Conservation (phyloP, 257 asterid genomes). For the Nicotiana knightiana region DNA sequence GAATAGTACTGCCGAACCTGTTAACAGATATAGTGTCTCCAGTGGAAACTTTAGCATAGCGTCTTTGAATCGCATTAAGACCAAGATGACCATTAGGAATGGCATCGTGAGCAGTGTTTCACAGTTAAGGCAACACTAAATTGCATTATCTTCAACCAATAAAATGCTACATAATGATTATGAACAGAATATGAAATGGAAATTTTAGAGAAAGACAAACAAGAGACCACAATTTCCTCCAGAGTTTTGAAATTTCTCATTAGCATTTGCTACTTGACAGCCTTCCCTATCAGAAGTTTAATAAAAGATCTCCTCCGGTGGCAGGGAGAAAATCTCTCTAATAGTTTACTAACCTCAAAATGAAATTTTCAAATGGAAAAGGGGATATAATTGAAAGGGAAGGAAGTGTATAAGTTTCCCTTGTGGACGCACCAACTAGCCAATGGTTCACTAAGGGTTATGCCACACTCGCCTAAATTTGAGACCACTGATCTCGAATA, state of each 20-base stretch:
- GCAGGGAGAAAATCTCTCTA: not conserved
- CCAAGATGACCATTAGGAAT: slow-evolving; percentile 61
- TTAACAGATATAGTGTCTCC: slow-evolving; percentile 68
- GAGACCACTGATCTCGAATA: not conserved
- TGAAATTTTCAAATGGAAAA: not conserved
- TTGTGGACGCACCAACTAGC: not conserved
- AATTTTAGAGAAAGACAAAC: not conserved
- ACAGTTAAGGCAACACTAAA: slow-evolving; percentile 53
- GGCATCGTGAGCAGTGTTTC: slow-evolving; percentile 50
- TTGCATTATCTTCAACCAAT: not conserved
- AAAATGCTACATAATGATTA: not conserved
- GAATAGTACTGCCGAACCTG: slow-evolving; percentile 36
- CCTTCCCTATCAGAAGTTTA: not conserved
- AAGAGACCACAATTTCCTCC: not conserved
- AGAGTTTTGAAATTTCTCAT: not conserved
- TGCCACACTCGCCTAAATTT: not conserved
- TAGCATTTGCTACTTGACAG: not conserved
- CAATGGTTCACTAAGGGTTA: not conserved
- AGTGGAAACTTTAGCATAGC: slow-evolving; percentile 79
- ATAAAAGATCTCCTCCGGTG: not conserved
- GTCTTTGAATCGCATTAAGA: slow-evolving; percentile 85
- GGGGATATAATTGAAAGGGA: not conserved
- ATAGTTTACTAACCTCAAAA: not conserved
- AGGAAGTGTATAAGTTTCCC: not conserved
- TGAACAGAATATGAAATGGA: not conserved